Conservation (phyloP, 208 protist species). For the Balamuthia mandrillaris region DNA sequence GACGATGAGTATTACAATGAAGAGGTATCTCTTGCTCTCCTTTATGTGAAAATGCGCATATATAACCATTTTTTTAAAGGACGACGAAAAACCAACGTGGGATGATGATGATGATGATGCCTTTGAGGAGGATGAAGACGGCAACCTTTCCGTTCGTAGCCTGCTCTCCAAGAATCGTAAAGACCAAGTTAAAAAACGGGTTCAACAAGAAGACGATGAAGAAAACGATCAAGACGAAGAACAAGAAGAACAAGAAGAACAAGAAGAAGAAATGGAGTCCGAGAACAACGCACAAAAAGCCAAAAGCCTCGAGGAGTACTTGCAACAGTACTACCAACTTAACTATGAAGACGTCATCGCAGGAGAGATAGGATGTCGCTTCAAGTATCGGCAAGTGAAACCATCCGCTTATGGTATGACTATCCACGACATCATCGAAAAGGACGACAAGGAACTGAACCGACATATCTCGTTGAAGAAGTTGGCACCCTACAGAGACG, state of each 20-base stretch:
- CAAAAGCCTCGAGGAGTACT: not conserved
- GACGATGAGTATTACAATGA: slow-evolving; percentile 16
- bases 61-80: not conserved
- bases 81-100: not conserved
- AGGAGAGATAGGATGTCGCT: not conserved
- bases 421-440: not conserved
- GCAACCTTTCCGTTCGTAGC: not conserved
- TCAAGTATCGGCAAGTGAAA: slow-evolving; percentile 29
- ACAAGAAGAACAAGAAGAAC: not conserved
- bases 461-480: not conserved
- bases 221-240: not conserved
- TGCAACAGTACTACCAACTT: slow-evolving; percentile 3
- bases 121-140: not conserved
- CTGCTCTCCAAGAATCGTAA: not conserved
- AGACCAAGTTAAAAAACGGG: not conserved
- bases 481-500: slow-evolving; percentile 8
- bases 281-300: no score
- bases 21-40: not conserved
- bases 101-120: not conserved
- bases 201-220: not conserved
- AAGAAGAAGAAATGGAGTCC: not conserved
- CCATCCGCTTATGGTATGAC: not conserved
- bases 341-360: slow-evolving; percentile 26
- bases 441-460: not conserved
- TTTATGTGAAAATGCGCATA: not conserved